These are phyloP conservation scores for Mychonastes homosphaera DNA, from an alignment of 139 green algal species.

Conservation along the genomic window DNA sequence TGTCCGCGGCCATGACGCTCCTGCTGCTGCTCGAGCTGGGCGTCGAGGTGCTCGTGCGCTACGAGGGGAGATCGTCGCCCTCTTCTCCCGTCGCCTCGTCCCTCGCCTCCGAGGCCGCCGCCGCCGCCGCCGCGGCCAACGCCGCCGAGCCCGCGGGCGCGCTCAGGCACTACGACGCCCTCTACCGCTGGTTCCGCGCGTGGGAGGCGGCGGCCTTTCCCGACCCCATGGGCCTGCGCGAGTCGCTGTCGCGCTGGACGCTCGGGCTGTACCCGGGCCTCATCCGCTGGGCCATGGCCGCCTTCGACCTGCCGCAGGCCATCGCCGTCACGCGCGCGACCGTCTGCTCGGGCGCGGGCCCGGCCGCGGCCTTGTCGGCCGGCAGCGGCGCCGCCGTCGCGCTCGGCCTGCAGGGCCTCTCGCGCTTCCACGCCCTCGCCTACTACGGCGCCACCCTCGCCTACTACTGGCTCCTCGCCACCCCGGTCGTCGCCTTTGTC, in stretches of 20 bases:
- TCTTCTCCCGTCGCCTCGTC: not conserved
- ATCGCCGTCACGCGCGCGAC: conserved; percentile 59
- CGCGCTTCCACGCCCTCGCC: conserved; percentile 48
- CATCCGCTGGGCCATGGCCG: conserved; percentile 59
- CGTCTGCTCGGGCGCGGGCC: conserved; percentile 40
- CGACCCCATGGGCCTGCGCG: conserved; percentile 61
- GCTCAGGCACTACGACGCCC: too few species aligned
- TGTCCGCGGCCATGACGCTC: conserved; percentile 53
- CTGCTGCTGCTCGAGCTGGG: conserved; percentile 78
- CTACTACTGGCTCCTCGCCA: conserved; percentile 87
- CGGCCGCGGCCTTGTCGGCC: not conserved
- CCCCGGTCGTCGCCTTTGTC: conserved; percentile 62
- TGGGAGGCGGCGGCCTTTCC: conserved; percentile 73
- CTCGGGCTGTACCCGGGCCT: conserved; percentile 60
- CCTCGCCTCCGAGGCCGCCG: conserved; percentile 49
- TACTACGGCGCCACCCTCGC: conserved; percentile 76
- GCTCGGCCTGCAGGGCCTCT: conserved; percentile 27
- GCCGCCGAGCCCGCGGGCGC: too few species aligned
- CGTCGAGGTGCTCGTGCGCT: conserved; percentile 65
- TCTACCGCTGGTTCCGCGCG: conserved; percentile 66
- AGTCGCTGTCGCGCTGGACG: conserved; percentile 32
- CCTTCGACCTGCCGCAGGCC: conserved; percentile 73
- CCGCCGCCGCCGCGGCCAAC: conserved; percentile 52
- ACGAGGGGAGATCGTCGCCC: not conserved
- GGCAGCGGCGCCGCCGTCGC: not conserved